phyloP scores from a whole-genome alignment of 2,329 filamentous ascomycete species.

The Aspergillus quadrilineatus region DNA sequence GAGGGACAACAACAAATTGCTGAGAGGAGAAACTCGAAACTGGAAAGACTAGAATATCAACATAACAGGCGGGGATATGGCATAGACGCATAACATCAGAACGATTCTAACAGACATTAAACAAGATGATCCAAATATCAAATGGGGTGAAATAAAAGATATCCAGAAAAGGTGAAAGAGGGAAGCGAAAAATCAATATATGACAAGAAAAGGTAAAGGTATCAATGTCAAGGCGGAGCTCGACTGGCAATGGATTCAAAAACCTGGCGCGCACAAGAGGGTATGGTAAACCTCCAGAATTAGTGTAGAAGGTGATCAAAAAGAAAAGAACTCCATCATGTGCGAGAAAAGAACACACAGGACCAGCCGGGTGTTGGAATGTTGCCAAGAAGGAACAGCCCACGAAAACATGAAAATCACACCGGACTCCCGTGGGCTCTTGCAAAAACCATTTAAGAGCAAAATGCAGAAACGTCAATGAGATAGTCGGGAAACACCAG shows the following conservation, averaged over 20 bases:
- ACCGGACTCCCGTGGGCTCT: slow-evolving; percentile 47
- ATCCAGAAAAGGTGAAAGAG: slow-evolving; percentile 18
- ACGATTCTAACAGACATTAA: slow-evolving; percentile 30
- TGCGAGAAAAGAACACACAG: slow-evolving; percentile 45
- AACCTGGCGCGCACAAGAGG: slow-evolving; percentile 37
- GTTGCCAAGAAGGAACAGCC: slow-evolving; percentile 36
- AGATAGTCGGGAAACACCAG: slow-evolving; percentile 32
- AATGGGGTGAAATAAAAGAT: slow-evolving; percentile 11
- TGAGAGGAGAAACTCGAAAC: slow-evolving; percentile 21
- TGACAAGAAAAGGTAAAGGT: slow-evolving; percentile 20
- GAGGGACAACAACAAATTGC: slow-evolving; percentile 4
- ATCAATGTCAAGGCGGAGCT: slow-evolving; percentile 19
- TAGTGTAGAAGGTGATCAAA: slow-evolving; percentile 26
- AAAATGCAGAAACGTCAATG: slow-evolving; percentile 28
- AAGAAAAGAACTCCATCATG: slow-evolving; percentile 39
- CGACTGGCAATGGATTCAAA: slow-evolving; percentile 28
- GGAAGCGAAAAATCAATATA: slow-evolving; percentile 22
- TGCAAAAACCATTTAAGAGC: slow-evolving; percentile 30
- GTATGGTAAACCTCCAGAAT: slow-evolving; percentile 25
- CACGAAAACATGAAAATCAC: slow-evolving; percentile 42
- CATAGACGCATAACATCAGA: slow-evolving; percentile 30
- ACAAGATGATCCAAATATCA: slow-evolving; percentile 12
- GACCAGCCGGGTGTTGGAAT: slow-evolving; percentile 48
- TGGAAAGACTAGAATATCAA: slow-evolving; percentile 6
- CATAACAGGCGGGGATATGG: slow-evolving; percentile 22